phyloP scores from a whole-genome alignment of 495 filamentous ascomycete species.

The Ramalina peruviana region DNA sequence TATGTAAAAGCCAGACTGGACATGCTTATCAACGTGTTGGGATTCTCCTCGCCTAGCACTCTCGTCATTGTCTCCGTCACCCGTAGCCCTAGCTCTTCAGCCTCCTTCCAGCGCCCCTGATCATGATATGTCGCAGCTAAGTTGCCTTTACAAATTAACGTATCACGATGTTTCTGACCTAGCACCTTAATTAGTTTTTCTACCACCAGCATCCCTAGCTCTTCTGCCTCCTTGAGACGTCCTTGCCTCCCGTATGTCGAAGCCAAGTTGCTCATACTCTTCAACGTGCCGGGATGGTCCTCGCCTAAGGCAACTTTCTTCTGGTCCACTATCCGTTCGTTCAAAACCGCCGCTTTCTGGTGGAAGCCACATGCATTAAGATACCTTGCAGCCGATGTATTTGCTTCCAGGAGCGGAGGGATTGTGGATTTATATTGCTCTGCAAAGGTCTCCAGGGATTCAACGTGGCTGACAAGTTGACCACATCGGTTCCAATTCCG shows the following conservation, averaged over 20 bases:
- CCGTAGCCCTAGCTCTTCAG: slow-evolving; percentile 13
- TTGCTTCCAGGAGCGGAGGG: slow-evolving; percentile 7
- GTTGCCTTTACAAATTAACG: slow-evolving; percentile 13
- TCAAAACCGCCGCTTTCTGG: slow-evolving; percentile 1
- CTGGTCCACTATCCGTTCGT: background rate
- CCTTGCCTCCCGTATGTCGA: slow-evolving; percentile 18
- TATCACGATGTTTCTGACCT: slow-evolving; percentile 14
- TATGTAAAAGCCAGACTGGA: background rate
- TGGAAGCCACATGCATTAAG: slow-evolving; percentile 7
- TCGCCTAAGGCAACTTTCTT: slow-evolving; percentile 6
- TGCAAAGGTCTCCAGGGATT: slow-evolving; percentile 7
- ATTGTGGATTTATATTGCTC: slow-evolving; percentile 1
- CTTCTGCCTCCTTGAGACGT: slow-evolving; percentile 19
- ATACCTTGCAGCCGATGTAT: slow-evolving; percentile 6
- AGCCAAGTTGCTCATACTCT: slow-evolving; percentile 22
- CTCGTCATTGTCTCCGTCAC: slow-evolving; percentile 12
- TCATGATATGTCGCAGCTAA: slow-evolving; percentile 13
- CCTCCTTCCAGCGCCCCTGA: slow-evolving; percentile 19
- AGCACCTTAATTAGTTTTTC: slow-evolving; percentile 13
- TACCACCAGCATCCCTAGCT: slow-evolving; percentile 15
- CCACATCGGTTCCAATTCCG: slow-evolving; percentile 6
- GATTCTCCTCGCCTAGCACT: slow-evolving; percentile 23
- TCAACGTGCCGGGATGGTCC: slow-evolving; percentile 15
- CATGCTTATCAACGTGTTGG: slow-evolving; percentile 12
- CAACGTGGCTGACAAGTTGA: slow-evolving; percentile 9